Evolutionary conservation across 495 filamentous ascomycete species (phyloP).

Genomic region (Penicillium arizonense): DNA sequence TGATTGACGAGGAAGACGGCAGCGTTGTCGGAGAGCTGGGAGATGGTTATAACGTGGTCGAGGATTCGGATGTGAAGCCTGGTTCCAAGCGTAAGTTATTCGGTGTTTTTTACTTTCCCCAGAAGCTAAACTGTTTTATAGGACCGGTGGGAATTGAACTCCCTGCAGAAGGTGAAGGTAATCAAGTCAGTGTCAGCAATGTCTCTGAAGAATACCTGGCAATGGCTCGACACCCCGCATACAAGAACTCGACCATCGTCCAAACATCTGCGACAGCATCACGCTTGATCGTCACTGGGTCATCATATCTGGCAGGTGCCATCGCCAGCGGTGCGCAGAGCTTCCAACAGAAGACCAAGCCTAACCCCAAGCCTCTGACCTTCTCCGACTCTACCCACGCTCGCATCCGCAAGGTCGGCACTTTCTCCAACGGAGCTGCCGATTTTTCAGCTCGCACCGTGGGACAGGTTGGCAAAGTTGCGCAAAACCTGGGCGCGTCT

Average conservation of each 20-base stretch:
- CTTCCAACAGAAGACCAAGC: conserved; percentile 77
- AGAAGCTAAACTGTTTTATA: conserved; percentile 15
- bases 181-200: conserved; percentile 70
- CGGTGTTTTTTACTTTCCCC: not conserved
- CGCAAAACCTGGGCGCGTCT: conserved; percentile 83
- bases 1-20: conserved; percentile 93
- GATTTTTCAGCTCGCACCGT: conserved; percentile 81
- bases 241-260: conserved; percentile 81
- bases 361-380: conserved; percentile 72
- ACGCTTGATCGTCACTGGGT: conserved; percentile 86
- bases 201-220: conserved; percentile 76
- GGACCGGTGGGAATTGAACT: conserved; percentile 94
- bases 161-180: conserved; percentile 66
- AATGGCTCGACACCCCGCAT: conserved; percentile 83
- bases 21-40: conserved; percentile 89
- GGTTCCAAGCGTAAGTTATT: conserved; percentile 78
- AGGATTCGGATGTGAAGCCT: conserved; percentile 66
- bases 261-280: conserved; percentile 88
- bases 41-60: conserved; percentile 78
- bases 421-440: conserved; percentile 72
- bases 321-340: conserved; percentile 72
- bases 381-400: conserved; percentile 85
- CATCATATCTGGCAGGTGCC: conserved; percentile 71
- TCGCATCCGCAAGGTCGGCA: conserved; percentile 81
- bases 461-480: conserved; percentile 73